Evolutionary conservation across 345 rosid species (phyloP).

Genomic region (Linum tenue): DNA sequence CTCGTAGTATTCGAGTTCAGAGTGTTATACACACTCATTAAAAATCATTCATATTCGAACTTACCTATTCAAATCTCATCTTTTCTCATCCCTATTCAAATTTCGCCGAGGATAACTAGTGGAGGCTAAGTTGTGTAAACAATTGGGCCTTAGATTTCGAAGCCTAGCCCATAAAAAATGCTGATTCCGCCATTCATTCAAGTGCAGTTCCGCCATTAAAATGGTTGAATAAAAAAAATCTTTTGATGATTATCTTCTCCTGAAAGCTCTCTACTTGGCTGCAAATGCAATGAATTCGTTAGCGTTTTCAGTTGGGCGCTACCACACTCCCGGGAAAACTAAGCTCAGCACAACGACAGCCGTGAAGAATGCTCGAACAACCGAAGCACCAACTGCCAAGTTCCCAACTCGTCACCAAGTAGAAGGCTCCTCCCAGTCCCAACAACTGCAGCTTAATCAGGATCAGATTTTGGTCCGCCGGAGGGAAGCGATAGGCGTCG

Average conservation of each 20-base stretch:
- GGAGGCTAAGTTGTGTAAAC: too few relatives aligned
- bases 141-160: too few relatives aligned
- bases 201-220: background rate
- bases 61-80: too few relatives aligned
- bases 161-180: background rate
- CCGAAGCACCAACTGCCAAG: slow-evolving; percentile 14
- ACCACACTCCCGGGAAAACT: slow-evolving; percentile 12
- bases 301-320: slow-evolving; percentile 35
- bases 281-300: slow-evolving; percentile 36
- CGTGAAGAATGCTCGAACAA: slow-evolving; percentile 8
- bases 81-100: too few relatives aligned
- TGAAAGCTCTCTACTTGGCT: background rate
- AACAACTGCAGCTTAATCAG: slow-evolving; percentile 12
- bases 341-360: slow-evolving; percentile 14
- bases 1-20: too few relatives aligned
- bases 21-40: too few relatives aligned
- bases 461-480: slow-evolving; percentile 28
- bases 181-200: background rate
- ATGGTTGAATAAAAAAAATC: background rate
- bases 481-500: slow-evolving; percentile 53
- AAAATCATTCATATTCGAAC: too few relatives aligned
- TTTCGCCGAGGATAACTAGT: too few relatives aligned
- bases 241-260: background rate
- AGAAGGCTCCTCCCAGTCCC: slow-evolving; percentile 1
- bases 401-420: slow-evolving; percentile 10